Percentiles rank a stretch among this genome's conserved stretches.
phyloP scores from a whole-genome alignment of 1,284 basidiomycete genomes.

The Ganoderma lingzhi region DNA sequence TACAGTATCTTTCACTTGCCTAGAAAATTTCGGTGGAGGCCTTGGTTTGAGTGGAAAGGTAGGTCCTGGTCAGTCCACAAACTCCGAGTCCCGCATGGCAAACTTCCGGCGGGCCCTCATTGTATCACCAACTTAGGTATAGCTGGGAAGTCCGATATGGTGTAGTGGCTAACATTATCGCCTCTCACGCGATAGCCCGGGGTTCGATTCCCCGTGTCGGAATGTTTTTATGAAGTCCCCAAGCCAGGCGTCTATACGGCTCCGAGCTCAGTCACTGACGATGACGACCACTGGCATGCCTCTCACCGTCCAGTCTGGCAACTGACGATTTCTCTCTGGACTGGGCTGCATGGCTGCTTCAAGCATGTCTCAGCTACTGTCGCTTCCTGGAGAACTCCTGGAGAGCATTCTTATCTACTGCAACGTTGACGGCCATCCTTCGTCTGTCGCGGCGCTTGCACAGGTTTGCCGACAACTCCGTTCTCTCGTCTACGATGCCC shows the following conservation, averaged over 20 bases:
- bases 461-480: constrained; percentile 52
- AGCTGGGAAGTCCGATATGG: constrained; percentile 19
- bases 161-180: constrained; percentile 33
- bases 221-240: constrained; percentile 5
- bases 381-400: constrained; percentile 16
- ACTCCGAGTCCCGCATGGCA: too few relatives aligned
- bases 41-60: too few relatives aligned
- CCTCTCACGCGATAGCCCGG: constrained; percentile 33
- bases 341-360: not conserved
- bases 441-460: constrained; percentile 48
- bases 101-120: too few relatives aligned
- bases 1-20: too few relatives aligned
- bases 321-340: not conserved
- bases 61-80: too few relatives aligned
- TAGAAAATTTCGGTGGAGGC: too few relatives aligned
- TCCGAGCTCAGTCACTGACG: not conserved
- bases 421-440: constrained; percentile 40
- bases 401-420: constrained; percentile 33
- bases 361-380: not conserved
- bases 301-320: not conserved
- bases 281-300: too few relatives aligned
- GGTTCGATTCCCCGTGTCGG: constrained; percentile 33
- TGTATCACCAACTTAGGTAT: too few relatives aligned
- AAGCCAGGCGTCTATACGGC: not conserved
- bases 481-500: constrained; percentile 48